Base-by-base conservation (phyloP, 2,329 filamentous ascomycete species). In the Paracorniculantispora psalliotae region DNA sequence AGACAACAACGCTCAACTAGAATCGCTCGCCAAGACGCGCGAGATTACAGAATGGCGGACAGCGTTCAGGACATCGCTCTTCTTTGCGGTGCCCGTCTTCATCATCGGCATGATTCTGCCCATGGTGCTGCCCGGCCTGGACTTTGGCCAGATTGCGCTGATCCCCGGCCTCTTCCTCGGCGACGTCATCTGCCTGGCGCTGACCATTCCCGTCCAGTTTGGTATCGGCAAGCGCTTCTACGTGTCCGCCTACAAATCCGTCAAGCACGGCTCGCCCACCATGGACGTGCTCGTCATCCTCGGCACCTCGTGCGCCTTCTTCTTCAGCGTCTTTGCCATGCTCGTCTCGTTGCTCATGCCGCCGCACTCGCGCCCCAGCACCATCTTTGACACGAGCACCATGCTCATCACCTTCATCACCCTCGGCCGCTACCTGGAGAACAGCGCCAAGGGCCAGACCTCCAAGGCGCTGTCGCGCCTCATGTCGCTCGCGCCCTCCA, bases 371-470 rank as follows among this genome's bases (percentile, higher is more conserved):
- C 84, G 90, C 50, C 94, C 94, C 1, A 87, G 85, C 63, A 97
- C 92, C 2, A 89, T 97, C 17, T 99, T 99, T 67, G 94, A 99
- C 69, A 99, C 94, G 1, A 97, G 92, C 74, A 96, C 92, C 23
- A 99, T 97, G 94, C 81, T 99, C 54, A 92, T 99, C 72, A 96
- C 92, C 0, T 97, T 99, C 71, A 91, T 97, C 72, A 92, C 89
- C 1, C 77, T 99, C 2, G 91, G 94, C 4, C 87, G 94, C 37
- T 99, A 89, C 76, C 76, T 99, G 19, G 94, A 99, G 74, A 99
- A 97, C 70, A 81, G 87, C 19, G 94, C 94, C 55, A 99, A 97
- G 76, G 94, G 94, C 0, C 91, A 97, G 75, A 99, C 94, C 0
- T 97, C 92, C 5, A 94, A 91, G 70, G 94, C 94, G 0, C 82